phyloP scores from a whole-genome alignment of 495 filamentous ascomycete genomes.

The Cudoniella acicularis region DNA sequence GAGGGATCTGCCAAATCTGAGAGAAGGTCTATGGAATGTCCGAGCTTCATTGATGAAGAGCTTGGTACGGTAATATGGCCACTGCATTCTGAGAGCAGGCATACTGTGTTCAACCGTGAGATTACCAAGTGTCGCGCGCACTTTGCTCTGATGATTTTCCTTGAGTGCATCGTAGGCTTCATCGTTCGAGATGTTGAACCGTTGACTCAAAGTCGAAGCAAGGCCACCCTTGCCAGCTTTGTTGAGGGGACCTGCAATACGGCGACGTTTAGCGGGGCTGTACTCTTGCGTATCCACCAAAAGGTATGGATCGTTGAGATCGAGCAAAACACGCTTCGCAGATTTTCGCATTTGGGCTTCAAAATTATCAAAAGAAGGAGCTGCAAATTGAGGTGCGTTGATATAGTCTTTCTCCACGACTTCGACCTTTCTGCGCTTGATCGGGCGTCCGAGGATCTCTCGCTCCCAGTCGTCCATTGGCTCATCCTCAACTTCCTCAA shows the following conservation, averaged over 20 bases:
- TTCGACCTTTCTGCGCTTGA: conserved; percentile 33
- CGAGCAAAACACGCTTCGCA: conserved; percentile 74
- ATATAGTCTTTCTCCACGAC: conserved; percentile 34
- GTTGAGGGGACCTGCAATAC: conserved; percentile 37
- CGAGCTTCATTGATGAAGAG: conserved; percentile 74
- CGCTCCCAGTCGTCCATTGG: conserved; percentile 47
- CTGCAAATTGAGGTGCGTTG: conserved; percentile 37
- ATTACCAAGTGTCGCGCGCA: conserved; percentile 84
- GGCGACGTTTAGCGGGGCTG: conserved; percentile 29
- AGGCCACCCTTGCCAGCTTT: conserved; percentile 52
- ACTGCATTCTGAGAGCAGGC: conserved; percentile 84
- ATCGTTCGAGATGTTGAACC: conserved; percentile 96
- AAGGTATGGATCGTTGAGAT: conserved; percentile 85
- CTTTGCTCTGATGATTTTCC: conserved; percentile 92
- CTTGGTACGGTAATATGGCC: conserved; percentile 89
- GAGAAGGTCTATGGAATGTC: conserved; percentile 80
- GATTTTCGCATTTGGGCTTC: conserved; percentile 61
- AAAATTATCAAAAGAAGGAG: conserved; percentile 46
- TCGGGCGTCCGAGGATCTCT: conserved; percentile 40
- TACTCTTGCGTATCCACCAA: conserved; percentile 61
- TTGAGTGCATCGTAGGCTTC: conserved; percentile 93
- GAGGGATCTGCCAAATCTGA: conserved; percentile 55
- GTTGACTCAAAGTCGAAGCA: conserved; percentile 59
- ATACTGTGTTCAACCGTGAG: conserved; percentile 85
- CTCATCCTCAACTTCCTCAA: conserved; percentile 37